Evolutionary conservation across 2,329 filamentous ascomycete genomes (phyloP), one percentile per base, ranked within the genome.

Genomic region (Peltaster fructicola): DNA sequence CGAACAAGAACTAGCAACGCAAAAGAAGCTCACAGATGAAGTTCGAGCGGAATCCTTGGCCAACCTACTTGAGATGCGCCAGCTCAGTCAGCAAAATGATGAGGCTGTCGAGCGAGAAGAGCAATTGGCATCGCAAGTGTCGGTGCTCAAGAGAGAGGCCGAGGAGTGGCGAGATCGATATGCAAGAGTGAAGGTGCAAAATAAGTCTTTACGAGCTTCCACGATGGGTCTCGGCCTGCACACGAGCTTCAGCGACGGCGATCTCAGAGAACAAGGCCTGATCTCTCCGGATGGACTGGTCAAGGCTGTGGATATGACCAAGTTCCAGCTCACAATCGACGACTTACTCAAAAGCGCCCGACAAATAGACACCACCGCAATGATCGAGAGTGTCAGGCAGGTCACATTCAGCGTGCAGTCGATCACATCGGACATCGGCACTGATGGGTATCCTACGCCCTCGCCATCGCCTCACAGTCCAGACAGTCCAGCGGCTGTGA

Each of bases 301-400:
- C 39, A 84, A 79, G 52, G 88, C 93, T 50, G 67, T 93, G 8
- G 78, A 93, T 47, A 71, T 98, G 36, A 93, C 85, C 24, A 84
- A 80, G 44, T 95, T 92, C 57, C 88, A 98, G 50, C 74, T 95
- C 31, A 69, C 82, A 12, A 78, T 98, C 32, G 85, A 98, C 45
- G 85, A 95, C 41, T 63, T 95, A 18, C 61, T 98, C 17, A 74
- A 74, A 35, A 67, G 64, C 19, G 81, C 82, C 10, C 72, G 84
- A 24, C 63, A 63, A 16, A 68, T 76, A n/a, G 68, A 76, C 25
- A 70, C 81, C 1, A 66, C 74, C 22, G 67, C 68, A 36, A 73
- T 88, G 16, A 71, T 90, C 23, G 76, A 88, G 21, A 70, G 75
- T 38, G 85, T 93, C 72, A 92, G 91, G 50, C 59, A 66, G 27